Conservation (phyloP, 768 basidiomycete genomes). For the Myochromella boudieri region DNA sequence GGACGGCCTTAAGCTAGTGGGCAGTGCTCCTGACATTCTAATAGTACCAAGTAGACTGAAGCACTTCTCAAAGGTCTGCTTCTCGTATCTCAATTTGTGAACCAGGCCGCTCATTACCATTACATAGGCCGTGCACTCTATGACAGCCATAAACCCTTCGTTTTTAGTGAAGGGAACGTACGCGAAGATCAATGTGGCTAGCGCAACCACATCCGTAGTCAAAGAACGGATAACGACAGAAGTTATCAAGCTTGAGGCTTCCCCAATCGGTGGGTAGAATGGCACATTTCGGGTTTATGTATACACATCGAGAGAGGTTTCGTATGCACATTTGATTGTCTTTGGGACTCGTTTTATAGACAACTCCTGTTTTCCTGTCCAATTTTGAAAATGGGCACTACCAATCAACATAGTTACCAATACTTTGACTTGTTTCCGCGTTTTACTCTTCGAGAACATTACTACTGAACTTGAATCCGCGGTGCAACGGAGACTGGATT, state of each 20-base stretch:
- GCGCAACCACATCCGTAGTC: conserved; percentile 20
- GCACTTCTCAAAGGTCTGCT: conserved; percentile 80
- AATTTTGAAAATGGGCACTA: too few relatives aligned
- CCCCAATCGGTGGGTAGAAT: background rate
- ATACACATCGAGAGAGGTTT: too few relatives aligned
- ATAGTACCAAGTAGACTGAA: conserved; percentile 87
- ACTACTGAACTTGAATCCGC: too few relatives aligned
- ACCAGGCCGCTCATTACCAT: background rate
- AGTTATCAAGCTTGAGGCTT: conserved; percentile 29
- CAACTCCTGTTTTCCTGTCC: too few relatives aligned
- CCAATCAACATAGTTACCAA: too few relatives aligned
- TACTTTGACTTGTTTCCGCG: too few relatives aligned
- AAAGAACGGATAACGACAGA: conserved; percentile 35
- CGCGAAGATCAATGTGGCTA: conserved; percentile 41
- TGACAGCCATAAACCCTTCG: conserved; percentile 84
- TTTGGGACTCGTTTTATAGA: too few relatives aligned
- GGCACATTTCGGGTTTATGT: background rate
- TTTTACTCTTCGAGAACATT: too few relatives aligned
- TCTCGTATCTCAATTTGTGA: background rate
- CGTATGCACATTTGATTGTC: too few relatives aligned
- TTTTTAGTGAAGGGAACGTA: conserved; percentile 64
- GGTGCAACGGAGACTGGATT: too few relatives aligned
- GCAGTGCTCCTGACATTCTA: conserved; percentile 75
- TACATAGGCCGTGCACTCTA: conserved; percentile 70
- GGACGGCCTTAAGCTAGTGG: conserved; percentile 37